A percentile compares a stretch with the other conserved stretches of the same genome.
Evolutionary conservation across 1,284 basidiomycete species (phyloP).

Genomic region (Ganoderma meredithae): DNA sequence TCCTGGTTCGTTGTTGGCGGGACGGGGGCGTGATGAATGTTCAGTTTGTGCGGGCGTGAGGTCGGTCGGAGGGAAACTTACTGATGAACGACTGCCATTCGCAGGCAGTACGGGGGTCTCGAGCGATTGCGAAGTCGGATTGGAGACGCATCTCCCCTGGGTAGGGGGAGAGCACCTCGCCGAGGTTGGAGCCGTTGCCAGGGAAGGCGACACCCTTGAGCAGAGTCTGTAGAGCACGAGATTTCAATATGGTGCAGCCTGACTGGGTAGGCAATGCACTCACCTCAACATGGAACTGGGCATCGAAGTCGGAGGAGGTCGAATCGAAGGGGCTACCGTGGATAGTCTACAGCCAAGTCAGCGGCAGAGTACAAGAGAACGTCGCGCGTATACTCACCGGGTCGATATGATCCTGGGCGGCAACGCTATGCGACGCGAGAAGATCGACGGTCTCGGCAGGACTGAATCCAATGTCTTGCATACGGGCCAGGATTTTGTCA

Average conservation of each 20-base stretch:
- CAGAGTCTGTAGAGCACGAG: slow-evolving; percentile 32
- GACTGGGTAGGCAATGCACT: not conserved
- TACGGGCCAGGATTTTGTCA: slow-evolving; percentile 40
- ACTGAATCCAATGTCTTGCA: slow-evolving; percentile 38
- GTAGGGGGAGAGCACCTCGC: slow-evolving; percentile 42
- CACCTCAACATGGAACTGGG: slow-evolving; percentile 48
- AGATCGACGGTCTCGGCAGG: slow-evolving; percentile 40
- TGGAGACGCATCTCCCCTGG: slow-evolving; percentile 45
- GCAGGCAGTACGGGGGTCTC: slow-evolving; percentile 44
- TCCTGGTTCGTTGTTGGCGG: slow-evolving; percentile 31
- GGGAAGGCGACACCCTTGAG: slow-evolving; percentile 45
- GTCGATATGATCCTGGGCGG: slow-evolving; percentile 39
- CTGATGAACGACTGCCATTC: slow-evolving; percentile 43
- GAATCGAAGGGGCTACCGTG: slow-evolving; percentile 40
- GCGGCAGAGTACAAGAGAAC: not conserved
- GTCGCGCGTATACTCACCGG: slow-evolving; percentile 14
- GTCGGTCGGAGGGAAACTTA: not conserved
- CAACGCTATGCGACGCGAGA: slow-evolving; percentile 40
- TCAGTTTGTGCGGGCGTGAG: not conserved
- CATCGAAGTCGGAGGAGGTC: slow-evolving; percentile 45
- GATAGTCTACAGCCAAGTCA: slow-evolving; percentile 13
- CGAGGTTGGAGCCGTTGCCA: slow-evolving; percentile 37
- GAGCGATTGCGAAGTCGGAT: slow-evolving; percentile 42
- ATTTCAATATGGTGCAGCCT: not conserved
- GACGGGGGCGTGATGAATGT: not conserved